A percentile compares a stretch with the other conserved stretches of the same genome.
These are phyloP conservation scores for Marasmius oreades DNA, from an alignment of 1,284 basidiomycete species.

Conservation along the genomic window DNA sequence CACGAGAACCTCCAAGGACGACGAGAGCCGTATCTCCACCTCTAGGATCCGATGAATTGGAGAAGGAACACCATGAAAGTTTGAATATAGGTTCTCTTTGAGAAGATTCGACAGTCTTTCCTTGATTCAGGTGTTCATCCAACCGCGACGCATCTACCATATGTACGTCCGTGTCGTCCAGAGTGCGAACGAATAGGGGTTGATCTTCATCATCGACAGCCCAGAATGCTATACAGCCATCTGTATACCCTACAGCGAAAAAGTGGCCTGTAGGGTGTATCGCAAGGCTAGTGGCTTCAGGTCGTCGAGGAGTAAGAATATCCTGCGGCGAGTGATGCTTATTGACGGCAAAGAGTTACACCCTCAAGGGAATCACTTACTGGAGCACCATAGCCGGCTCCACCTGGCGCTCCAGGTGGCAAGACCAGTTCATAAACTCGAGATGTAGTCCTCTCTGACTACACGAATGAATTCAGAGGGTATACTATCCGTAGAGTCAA, in stretches of 20 bases:
- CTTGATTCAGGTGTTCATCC: constrained; percentile 35
- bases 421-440: constrained; percentile 67
- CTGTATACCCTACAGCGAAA: constrained; percentile 74
- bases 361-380: constrained; percentile 29
- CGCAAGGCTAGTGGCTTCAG: constrained; percentile 69
- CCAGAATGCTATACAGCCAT: constrained; percentile 89
- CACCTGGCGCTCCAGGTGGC: constrained; percentile 79
- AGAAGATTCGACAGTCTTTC: constrained; percentile 10
- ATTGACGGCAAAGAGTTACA: neutral
- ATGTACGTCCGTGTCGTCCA: constrained; percentile 55
- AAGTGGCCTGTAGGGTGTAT: constrained; percentile 70
- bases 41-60: constrained; percentile 57
- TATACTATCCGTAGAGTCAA: neutral
- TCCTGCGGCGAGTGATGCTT: constrained; percentile 36
- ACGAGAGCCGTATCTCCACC: constrained; percentile 71
- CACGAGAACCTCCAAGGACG: constrained; percentile 72
- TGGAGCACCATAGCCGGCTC: constrained; percentile 53
- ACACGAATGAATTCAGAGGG: neutral
- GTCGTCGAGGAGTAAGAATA: constrained; percentile 67
- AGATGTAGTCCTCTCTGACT: constrained; percentile 58
- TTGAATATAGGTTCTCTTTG: constrained; percentile 84
- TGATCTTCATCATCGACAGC: constrained; percentile 77
- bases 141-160: constrained; percentile 44
- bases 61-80: constrained; percentile 79
- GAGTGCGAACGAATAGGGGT: constrained; percentile 76